Base-by-base conservation (phyloP, 768 basidiomycete species). In the Paxillus ammoniavirescens region DNA sequence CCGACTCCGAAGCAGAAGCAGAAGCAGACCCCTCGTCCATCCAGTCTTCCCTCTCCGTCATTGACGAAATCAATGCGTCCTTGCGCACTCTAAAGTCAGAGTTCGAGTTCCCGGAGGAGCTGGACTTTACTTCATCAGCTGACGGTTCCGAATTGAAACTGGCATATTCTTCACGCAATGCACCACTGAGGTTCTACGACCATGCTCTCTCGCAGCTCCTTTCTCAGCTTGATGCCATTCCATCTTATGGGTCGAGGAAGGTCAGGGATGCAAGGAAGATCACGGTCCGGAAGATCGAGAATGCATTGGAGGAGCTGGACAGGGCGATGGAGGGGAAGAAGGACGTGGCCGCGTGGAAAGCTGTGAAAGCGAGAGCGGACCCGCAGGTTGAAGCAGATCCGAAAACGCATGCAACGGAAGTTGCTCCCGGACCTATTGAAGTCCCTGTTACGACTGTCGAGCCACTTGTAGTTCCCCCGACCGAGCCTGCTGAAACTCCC, bases 161-260 rank as follows among this genome's bases (percentile, higher is more conserved):
- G 9, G 74, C 81, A 4, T 88, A 79, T 73, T 82, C 81, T 26
- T 60, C 79, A 9, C 69, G 65, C 44, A 90, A 89, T 65, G 77
- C 80, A 26, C 77, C 82, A 0, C 70, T 89, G 37, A 82, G 82
- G 50, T 77, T 75, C 56, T 84, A 86, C 67, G 81, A 84, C 58
- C 77, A 87, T 58, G 76, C 78, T 17, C 69, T 89, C n/a, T 75
- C 75, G 47, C 69, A 74, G 38, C 73, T 91, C 23, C 68, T 91
- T 17, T 61, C 73, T 10, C 72, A 76, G 55, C 73, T 89, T 23
- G 88, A 90, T 60, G 76, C 73, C 0, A 74, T 90, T 28, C 77
- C 83, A 31, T 85, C 83, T 57, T 75, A 73, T 46, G 88, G 87
- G 3, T 81, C 84, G 56, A 73, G 72, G 23, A 72, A 64, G 9